Base-by-base conservation (phyloP, 805 yeast genomes). In the Lipomyces kockii region DNA sequence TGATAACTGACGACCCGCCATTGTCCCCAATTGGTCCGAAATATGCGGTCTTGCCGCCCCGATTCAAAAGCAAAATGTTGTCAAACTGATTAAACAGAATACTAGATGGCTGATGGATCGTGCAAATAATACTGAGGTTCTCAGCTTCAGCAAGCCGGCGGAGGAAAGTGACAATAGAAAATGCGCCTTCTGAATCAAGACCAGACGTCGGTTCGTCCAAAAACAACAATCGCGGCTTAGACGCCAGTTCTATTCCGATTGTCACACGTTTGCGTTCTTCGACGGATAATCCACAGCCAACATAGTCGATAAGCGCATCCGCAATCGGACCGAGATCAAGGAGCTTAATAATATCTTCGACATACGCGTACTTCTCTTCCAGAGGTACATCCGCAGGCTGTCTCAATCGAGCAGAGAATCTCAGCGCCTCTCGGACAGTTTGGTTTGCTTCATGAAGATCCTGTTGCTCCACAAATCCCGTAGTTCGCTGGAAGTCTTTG, bases 21-120 rank as follows among this genome's bases (percentile, higher is more conserved):
- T 27, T 22, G 25, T 63, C 65, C 8, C 66, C 68, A 17, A 60
- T 60, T 61, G 87, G 89, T 70, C 92, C 93, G 76, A 88, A 89
- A 74, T 84, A 91, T 2, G 88, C 86, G 25, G 87, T 91, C 39
- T 78, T 75, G 8, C 93, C 92, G 53, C 92, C 90, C 75, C 86
- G 87, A 0, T 92, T 89, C 34, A 92, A 79, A 54, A 91, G 78
- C 49, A 91, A 78, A 20, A 92, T 81, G 11, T 89, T 84, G 7
- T 91, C 94, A 80, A 91, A 90, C 65, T 79, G 79, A 20, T 81
- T 76, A 74, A 90, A 87, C 71, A 90, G 79, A 65, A 85, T 89
- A 43, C 84, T 83, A 70, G 90, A 84, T 0, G 97, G 97, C 74
- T 91, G 97, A 76, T 91, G 97, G 61, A 91, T 89, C 0, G 97